Evolutionary conservation across 352 stramenopile genomes (phyloP).

Genomic region (Phytophthora litchii): DNA sequence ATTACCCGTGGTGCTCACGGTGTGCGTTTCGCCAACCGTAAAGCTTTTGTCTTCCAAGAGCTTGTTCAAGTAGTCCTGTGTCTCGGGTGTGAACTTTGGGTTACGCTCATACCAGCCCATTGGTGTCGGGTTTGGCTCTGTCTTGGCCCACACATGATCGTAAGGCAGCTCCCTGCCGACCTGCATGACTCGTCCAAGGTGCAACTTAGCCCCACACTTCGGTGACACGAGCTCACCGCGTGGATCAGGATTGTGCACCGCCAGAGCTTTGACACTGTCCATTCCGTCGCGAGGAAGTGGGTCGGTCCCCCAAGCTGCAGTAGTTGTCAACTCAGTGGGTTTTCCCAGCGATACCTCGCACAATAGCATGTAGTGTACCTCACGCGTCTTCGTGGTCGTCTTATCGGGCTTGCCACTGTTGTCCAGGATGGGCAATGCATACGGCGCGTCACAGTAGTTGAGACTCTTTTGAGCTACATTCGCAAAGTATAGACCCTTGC

Average conservation of each 20-base stretch:
- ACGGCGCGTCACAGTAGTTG: constrained; percentile 68
- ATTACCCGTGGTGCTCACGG: constrained; percentile 33
- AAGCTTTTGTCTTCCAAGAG: constrained; percentile 46
- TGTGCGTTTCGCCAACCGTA: constrained; percentile 43
- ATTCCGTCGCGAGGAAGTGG: constrained; percentile 45
- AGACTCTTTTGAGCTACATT: constrained; percentile 81
- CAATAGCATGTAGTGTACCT: constrained; percentile 74
- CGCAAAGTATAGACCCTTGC: constrained; percentile 89
- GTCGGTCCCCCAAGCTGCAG: constrained; percentile 40
- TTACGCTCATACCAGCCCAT: constrained; percentile 46
- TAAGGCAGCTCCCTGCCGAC: constrained; percentile 51
- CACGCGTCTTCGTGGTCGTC: constrained; percentile 41
- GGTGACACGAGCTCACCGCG: constrained; percentile 57
- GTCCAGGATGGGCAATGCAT: constrained; percentile 44
- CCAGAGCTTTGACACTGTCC: constrained; percentile 69
- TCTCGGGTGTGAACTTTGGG: constrained; percentile 38
- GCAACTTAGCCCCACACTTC: constrained; percentile 51
- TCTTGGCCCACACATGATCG: constrained; percentile 61
- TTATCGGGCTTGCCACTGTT: constrained; percentile 42
- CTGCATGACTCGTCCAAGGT: constrained; percentile 54
- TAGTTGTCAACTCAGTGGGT: constrained; percentile 39
- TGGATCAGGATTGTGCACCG: constrained; percentile 55
- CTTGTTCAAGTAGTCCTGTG: constrained; percentile 44
- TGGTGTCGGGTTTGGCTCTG: constrained; percentile 29
- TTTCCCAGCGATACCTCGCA: constrained; percentile 73